These are phyloP conservation scores for Diaporthe sp. DNA, from an alignment of 2,329 filamentous ascomycete genomes.

Conservation along the genomic window DNA sequence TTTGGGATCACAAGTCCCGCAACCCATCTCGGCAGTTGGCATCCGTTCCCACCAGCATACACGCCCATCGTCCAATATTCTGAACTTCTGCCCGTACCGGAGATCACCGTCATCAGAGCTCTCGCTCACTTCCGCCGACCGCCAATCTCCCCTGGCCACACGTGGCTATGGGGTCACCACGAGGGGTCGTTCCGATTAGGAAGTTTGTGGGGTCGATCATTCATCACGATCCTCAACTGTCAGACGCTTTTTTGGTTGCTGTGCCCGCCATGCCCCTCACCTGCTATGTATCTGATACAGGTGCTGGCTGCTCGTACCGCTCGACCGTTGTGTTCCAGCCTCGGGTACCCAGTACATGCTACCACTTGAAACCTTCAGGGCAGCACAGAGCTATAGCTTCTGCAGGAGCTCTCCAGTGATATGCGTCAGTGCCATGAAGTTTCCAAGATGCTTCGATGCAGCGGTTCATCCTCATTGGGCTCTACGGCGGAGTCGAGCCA, in stretches of 20 bases:
- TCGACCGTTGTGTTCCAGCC: background rate
- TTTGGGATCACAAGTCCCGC: slow-evolving; percentile 10
- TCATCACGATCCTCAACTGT: slow-evolving; percentile 5
- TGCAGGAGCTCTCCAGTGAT: slow-evolving; percentile 7
- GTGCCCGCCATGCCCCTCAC: background rate
- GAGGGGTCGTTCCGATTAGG: slow-evolving; percentile 13
- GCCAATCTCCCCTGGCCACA: slow-evolving; percentile 10
- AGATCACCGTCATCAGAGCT: slow-evolving; percentile 19
- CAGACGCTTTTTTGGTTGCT: background rate
- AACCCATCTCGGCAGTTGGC: slow-evolving; percentile 21
- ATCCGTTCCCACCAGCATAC: background rate
- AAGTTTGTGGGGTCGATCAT: slow-evolving; percentile 2
- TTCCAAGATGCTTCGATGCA: background rate
- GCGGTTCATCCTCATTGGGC: slow-evolving; percentile 5
- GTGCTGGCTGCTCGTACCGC: background rate
- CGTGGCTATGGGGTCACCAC: slow-evolving; percentile 26
- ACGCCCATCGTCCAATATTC: slow-evolving; percentile 9
- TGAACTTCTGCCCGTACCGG: background rate
- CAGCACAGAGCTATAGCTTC: slow-evolving; percentile 8
- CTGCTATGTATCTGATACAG: slow-evolving; percentile 16
- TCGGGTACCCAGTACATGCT: background rate
- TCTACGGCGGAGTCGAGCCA: background rate
- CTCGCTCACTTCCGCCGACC: slow-evolving; percentile 21
- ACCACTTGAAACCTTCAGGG: slow-evolving; percentile 2
- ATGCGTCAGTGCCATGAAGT: slow-evolving; percentile 10